Conservation (phyloP, 441 rosid genomes). For the Gossypium aridum region DNA sequence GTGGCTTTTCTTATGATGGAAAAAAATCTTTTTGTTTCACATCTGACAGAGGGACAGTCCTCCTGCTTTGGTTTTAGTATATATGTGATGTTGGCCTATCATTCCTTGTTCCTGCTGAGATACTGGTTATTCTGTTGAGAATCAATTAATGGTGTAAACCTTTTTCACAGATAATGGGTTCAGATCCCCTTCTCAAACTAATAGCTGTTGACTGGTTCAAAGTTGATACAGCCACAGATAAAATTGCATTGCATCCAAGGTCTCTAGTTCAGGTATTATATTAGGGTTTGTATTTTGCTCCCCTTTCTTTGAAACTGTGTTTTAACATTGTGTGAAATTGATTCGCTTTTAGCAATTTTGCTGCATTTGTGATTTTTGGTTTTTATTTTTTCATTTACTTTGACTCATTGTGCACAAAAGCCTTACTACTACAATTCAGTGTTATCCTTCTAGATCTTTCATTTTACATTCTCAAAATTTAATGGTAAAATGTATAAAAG, state of each 20-base stretch:
- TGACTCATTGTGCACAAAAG: neutral
- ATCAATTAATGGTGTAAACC: slow-evolving; percentile 1
- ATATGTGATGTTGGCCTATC: neutral
- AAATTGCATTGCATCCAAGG: slow-evolving; percentile 74
- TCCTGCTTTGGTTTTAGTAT: neutral
- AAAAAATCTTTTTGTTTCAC: neutral
- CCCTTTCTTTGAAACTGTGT: neutral
- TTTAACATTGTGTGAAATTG: neutral
- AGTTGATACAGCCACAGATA: slow-evolving; percentile 64
- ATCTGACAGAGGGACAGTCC: neutral
- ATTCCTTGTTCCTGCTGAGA: neutral
- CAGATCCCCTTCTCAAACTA: slow-evolving; percentile 88
- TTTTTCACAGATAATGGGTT: slow-evolving; percentile 70
- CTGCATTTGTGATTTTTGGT: neutral
- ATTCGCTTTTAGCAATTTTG: neutral
- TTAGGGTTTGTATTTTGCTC: neutral
- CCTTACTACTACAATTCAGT: neutral
- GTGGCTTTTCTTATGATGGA: neutral
- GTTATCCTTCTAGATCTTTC: neutral
- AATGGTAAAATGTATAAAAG: neutral
- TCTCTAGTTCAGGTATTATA: slow-evolving; percentile 83
- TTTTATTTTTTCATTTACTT: neutral
- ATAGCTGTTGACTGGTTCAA: slow-evolving; percentile 94
- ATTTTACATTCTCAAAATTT: neutral
- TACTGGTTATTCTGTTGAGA: neutral